Evolutionary conservation across 768 basidiomycete species (phyloP).

Genomic region (Leccinum disarticulatum): DNA sequence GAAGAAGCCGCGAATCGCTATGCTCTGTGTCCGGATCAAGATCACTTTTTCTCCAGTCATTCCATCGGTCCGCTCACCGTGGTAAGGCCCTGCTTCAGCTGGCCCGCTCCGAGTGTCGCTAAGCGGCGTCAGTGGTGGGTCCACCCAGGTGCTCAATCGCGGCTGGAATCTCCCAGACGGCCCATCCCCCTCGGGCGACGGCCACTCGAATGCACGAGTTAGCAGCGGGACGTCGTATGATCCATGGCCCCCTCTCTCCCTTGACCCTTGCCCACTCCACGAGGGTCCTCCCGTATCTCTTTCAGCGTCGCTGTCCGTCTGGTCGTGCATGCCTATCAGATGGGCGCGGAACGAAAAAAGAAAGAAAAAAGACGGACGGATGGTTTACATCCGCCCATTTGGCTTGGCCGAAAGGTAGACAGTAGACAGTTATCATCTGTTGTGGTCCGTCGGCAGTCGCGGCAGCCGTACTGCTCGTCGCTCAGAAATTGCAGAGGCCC

Average conservation of each 20-base stretch:
- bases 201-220: conserved; percentile 27
- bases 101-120: conserved; percentile 10
- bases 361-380: conserved; percentile 28
- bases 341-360: conserved; percentile 32
- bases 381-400: conserved; percentile 33
- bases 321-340: conserved; percentile 22
- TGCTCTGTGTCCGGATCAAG: conserved; percentile 18
- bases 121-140: conserved; percentile 20
- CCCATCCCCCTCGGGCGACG: conserved; percentile 21
- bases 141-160: conserved; percentile 7
- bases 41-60: neutral
- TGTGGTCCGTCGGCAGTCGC: conserved; percentile 28
- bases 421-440: conserved; percentile 14
- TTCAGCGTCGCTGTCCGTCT: conserved; percentile 42
- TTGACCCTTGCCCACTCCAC: conserved; percentile 24
- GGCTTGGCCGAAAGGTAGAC: conserved; percentile 22
- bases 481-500: conserved; percentile 21
- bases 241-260: conserved; percentile 9
- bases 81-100: conserved; percentile 11
- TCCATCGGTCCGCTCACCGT: conserved; percentile 18
- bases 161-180: conserved; percentile 8
- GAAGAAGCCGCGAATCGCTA: conserved; percentile 19
- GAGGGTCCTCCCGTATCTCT: conserved; percentile 46
- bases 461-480: conserved; percentile 19
- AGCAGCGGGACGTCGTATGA: conserved; percentile 19